Evolutionary conservation across 2,329 filamentous ascomycete species (phyloP), one percentile per base, ranked within the genome.

Genomic region (Trichoderma polysporum): DNA sequence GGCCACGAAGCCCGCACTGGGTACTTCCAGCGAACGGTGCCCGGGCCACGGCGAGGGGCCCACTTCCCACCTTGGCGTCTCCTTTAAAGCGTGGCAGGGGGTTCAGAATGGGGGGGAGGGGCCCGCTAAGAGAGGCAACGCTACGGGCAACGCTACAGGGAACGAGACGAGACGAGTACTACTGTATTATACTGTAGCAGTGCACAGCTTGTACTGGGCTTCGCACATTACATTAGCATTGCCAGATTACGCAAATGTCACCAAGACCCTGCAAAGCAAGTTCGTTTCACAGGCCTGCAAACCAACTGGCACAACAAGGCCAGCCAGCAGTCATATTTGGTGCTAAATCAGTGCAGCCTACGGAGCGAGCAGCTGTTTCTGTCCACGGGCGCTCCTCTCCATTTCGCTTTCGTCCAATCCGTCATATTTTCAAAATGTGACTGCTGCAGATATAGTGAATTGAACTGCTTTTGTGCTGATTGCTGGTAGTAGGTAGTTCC

Each of bases 1-100:
- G 25, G 17, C 6, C 1, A 8, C 10, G 12, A 47, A 49, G 29
- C 41, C 4, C 61, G 61, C 66, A 68, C 66, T 65, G 66, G 54
- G 60, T 68, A 68, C 66, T 9, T 66, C 12, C 41, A 41, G 27
- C 45, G 60, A 56, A 65, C 65, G 65, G 54, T 45, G 66, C 54
- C 60, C 47, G 61, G 49, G 50, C 60, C 60, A 53, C 41, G 41
- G 41, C 41, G 41, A 45, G 39, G n/a, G 57, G 19, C 12, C 63
- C 63, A 53, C 56, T 31, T 50, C 19, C 35, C 47, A 62, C 60
- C 31, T 33, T 41, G 25, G 35, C 7, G 66, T 22, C 27, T 50
- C 65, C 62, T 52, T 56, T 50, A 29, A 41, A 50, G 37, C 29
- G 13, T 50, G 58, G 45, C 65, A 67, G 58, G 65, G 65, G 50